Evolutionary conservation across 495 filamentous ascomycete genomes (phyloP).

Genomic region (Penicillium antarcticum): DNA sequence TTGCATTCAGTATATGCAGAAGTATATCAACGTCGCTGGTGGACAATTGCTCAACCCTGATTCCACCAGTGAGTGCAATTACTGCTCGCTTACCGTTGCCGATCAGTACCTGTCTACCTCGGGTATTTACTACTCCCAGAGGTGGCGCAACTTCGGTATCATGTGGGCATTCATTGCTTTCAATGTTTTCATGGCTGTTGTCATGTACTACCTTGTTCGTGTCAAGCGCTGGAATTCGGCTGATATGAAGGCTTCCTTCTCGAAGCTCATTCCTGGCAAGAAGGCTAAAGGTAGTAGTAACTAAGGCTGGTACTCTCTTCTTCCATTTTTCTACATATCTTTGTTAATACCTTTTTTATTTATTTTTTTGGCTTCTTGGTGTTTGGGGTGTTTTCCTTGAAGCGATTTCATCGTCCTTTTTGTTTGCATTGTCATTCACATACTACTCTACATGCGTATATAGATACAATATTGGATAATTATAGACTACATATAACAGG

Average conservation of each 20-base stretch:
- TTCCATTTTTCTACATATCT: neutral
- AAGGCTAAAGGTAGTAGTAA: conserved; percentile 9
- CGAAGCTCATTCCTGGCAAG: conserved; percentile 9
- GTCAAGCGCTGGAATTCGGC: conserved; percentile 33
- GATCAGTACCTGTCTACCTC: conserved; percentile 37
- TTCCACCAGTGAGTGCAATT: conserved; percentile 34
- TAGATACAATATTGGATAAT: neutral
- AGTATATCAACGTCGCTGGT: conserved; percentile 21
- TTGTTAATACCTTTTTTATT: conserved; percentile 1
- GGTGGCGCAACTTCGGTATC: conserved; percentile 48
- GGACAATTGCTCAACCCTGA: conserved; percentile 35
- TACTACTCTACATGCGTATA: neutral
- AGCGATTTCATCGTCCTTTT: neutral
- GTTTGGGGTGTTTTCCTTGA: neutral
- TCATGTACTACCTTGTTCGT: conserved; percentile 48
- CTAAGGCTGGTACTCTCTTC: neutral
- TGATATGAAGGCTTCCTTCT: conserved; percentile 18
- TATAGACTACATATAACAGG: neutral
- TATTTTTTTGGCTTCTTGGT: neutral
- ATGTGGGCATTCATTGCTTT: conserved; percentile 51
- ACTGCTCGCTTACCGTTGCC: conserved; percentile 37
- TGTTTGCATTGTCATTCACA: neutral
- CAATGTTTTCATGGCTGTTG: conserved; percentile 42
- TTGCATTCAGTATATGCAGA: conserved; percentile 48
- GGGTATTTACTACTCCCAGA: conserved; percentile 33